These are phyloP conservation scores for Trichosporon sp. DNA, from an alignment of 1,284 basidiomycete species.

Conservation along the genomic window DNA sequence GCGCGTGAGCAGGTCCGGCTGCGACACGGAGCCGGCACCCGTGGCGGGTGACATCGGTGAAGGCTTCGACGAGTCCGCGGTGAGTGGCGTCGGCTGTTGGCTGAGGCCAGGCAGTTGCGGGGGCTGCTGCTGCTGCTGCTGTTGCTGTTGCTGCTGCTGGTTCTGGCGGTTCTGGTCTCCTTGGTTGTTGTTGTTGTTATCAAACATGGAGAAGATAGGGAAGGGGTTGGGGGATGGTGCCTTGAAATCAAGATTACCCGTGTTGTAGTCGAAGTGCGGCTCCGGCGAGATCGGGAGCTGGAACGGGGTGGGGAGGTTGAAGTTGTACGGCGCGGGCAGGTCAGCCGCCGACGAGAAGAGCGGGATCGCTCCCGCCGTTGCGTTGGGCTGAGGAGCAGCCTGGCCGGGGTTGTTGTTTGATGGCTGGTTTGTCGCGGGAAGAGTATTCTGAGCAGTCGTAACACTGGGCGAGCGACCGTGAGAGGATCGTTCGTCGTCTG, in stretches of 20 bases:
- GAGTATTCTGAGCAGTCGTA: slow-evolving; percentile 13
- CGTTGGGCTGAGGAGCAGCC: slow-evolving; percentile 14
- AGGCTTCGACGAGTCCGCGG: slow-evolving; percentile 21
- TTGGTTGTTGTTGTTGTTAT: slow-evolving; percentile 16
- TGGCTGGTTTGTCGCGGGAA: neutral
- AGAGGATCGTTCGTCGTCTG: slow-evolving; percentile 31
- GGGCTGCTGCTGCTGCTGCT: neutral
- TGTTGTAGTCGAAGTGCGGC: slow-evolving; percentile 34
- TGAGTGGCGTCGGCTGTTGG: slow-evolving; percentile 17
- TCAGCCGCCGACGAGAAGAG: slow-evolving; percentile 33
- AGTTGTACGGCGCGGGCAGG: slow-evolving; percentile 44
- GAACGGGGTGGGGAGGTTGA: slow-evolving; percentile 50
- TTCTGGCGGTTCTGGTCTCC: neutral
- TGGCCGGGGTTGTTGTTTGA: neutral
- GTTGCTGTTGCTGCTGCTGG: slow-evolving; percentile 22
- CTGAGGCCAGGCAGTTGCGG: slow-evolving; percentile 4
- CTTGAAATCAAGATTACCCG: slow-evolving; percentile 24
- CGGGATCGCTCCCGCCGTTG: slow-evolving; percentile 23
- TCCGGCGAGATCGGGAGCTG: slow-evolving; percentile 46
- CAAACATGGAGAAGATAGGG: slow-evolving; percentile 31
- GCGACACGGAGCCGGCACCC: slow-evolving; percentile 27
- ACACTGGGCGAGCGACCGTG: slow-evolving; percentile 39
- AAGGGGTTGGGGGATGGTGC: slow-evolving; percentile 18
- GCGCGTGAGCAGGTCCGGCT: slow-evolving; percentile 54
- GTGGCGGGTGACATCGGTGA: slow-evolving; percentile 29